A percentile compares a stretch with the other conserved stretches of the same genome.
Conservation (phyloP, 805 yeast species). For the Blastobotrys muscicola region DNA sequence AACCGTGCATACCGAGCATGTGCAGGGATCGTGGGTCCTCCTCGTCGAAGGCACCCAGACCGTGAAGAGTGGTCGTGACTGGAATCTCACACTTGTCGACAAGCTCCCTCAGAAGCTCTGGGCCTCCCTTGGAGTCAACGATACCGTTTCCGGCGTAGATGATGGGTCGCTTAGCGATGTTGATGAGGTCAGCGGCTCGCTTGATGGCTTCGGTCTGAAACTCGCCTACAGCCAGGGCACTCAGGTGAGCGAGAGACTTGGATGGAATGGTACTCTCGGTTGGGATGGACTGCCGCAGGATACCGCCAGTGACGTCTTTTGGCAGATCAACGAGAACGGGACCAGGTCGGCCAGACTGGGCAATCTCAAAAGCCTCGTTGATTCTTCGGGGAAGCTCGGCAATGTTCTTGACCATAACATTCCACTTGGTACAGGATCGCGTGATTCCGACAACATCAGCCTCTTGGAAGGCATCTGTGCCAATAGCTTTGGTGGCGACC, state of each 20-base stretch:
- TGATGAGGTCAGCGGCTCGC: slow-evolving; percentile 70
- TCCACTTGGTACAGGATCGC: slow-evolving; percentile 97
- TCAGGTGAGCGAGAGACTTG: slow-evolving; percentile 56
- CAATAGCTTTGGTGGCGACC: slow-evolving; percentile 91
- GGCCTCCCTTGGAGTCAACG: slow-evolving; percentile 70
- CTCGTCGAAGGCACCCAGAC: slow-evolving; percentile 91
- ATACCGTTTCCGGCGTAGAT: slow-evolving; percentile 91
- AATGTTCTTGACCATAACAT: slow-evolving; percentile 93
- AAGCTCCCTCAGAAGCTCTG: slow-evolving; percentile 65
- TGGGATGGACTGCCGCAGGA: slow-evolving; percentile 81
- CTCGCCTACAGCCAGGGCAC: slow-evolving; percentile 60
- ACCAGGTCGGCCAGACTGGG: slow-evolving; percentile 94
- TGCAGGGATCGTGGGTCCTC: slow-evolving; percentile 81
- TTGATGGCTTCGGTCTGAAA: slow-evolving; percentile 65
- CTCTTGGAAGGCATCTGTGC: slow-evolving; percentile 98
- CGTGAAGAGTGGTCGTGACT: slow-evolving; percentile 92
- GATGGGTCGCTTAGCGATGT: slow-evolving; percentile 78
- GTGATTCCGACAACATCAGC: slow-evolving; percentile 97
- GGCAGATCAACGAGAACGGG: slow-evolving; percentile 97
- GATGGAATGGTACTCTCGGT: slow-evolving; percentile 62
- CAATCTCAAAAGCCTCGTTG: slow-evolving; percentile 97
- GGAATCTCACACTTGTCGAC: slow-evolving; percentile 90
- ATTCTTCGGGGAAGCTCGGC: slow-evolving; percentile 92
- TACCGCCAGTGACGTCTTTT: slow-evolving; percentile 93
- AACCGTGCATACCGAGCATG: slow-evolving; percentile 98